Base-by-base conservation (phyloP, 192 early-diverging fungal genomes). In the Coemansia sp. region DNA sequence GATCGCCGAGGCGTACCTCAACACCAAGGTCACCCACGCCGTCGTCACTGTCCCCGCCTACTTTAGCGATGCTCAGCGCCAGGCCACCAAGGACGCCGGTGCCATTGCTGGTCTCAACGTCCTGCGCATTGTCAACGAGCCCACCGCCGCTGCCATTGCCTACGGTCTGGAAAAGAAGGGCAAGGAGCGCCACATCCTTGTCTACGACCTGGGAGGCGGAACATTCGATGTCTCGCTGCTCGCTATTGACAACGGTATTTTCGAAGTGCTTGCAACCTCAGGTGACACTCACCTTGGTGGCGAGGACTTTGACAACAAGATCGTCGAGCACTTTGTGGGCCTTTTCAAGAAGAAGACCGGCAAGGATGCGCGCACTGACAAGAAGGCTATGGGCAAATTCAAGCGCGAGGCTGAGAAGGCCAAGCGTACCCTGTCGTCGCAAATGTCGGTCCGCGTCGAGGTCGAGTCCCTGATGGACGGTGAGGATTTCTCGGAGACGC, bases 31-130 rank as follows among this genome's bases (percentile, higher is more conserved):
- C 59, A 89, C 92, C 72, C 87, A 96, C 82, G 94, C 94, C 35
- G 94, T 99, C 50, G 86, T 99, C 69, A 99, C 97, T 40, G 97
- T 99, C 31, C 97, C 97, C 26, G 97, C 97, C 61, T 99, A 99
- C 85, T 99, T 99, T 85, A 97, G 95, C 86, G 95, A 97, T 86
- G 93, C 94, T 50, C 96, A 98, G 86, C 96, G 96, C 85, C 96
- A 98, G 85, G 96, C 96, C 74, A 98, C 97, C 88, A 97, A 97
- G 90, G 97, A 99, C 80, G 93, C 97, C 68, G 97, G 95, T 86
- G 85, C 89, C 70, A 97, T 99, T 77, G 82, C 95, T 51, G 95
- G 95, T 60, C 86, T 99, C 61, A 96, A 97, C 87, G 94, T 99
- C 55, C 91, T 95, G 73, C 95, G 97, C 86, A 99, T 99, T 87